Evolutionary conservation across 2,329 filamentous ascomycete genomes (phyloP), one percentile per base, ranked within the genome.

Genomic region (Microcyclospora pomicola): DNA sequence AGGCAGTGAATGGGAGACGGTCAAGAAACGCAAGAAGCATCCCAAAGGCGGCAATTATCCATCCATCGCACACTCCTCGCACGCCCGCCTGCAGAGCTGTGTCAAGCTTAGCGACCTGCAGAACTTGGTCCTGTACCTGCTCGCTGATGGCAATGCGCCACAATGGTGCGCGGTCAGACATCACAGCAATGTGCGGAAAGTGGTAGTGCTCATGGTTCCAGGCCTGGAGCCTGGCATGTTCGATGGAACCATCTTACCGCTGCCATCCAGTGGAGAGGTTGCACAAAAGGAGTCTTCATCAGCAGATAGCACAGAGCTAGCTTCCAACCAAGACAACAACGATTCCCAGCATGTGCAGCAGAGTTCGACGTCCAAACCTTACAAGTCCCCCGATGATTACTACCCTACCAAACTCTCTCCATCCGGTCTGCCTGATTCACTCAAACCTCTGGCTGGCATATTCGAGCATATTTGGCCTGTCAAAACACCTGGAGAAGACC

Each of bases 171-270:
- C 73, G 24, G 62, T 79, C 41, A 67, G 66, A 43, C 69, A 77
- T 52, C 70, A 70, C 33, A 60, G 59, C 13, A 62, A 66, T 42
- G 67, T 79, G 31, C 63, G 64, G 40, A 92, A 91, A 62, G 80
- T 92, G 24, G 87, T 96, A 24, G 74, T 83, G 31, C 65, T 98
- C 47, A 88, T 95, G 82, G 77, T 95, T 9, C 91, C 91, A 9
- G 91, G 91, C 0, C 64, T 98, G 15, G 88, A 96, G 55, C 74
- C 84, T 52, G 81, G 77, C 44, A 91, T 96, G 82, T 93, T 96
- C 62, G 75, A 81, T 57, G 69, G 73, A 28, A 64, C 60, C 3
- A 61, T 73, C 27, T 31, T 31, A 31, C 47, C 59, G 16, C 44
- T 63, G 16, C 42, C 57, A 15, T 10, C 29, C 9, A 36, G 40